Evolutionary conservation across 2,329 filamentous ascomycete genomes (phyloP).

Genomic region (Penicillium sp.): DNA sequence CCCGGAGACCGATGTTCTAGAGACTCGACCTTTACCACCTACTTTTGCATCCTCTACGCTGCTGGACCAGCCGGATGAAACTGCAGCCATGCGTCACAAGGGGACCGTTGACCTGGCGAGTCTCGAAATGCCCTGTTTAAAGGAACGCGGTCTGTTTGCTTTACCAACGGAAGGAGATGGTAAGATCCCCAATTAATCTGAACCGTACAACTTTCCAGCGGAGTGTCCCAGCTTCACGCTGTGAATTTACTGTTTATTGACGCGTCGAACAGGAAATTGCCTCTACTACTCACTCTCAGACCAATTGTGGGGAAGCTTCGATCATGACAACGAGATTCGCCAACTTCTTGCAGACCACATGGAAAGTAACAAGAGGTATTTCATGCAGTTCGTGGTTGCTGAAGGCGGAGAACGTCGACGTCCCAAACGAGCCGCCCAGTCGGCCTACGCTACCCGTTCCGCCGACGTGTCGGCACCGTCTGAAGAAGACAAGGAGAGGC

Average conservation of each 20-base stretch:
- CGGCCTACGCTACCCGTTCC: slow-evolving; percentile 46
- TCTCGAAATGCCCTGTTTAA: slow-evolving; percentile 48
- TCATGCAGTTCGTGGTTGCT: slow-evolving; percentile 61
- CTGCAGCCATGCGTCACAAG: slow-evolving; percentile 10
- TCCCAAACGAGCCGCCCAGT: slow-evolving; percentile 52
- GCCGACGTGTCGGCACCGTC: slow-evolving; percentile 45
- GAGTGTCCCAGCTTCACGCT: slow-evolving; percentile 1
- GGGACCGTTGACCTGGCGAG: slow-evolving; percentile 25
- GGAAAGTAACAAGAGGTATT: slow-evolving; percentile 58
- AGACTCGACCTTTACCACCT: slow-evolving; percentile 5
- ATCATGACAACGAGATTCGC: slow-evolving; percentile 59
- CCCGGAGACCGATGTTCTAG: slow-evolving; percentile 14
- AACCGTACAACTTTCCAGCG: background rate
- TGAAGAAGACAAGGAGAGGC: slow-evolving; percentile 55
- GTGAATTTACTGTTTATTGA: slow-evolving; percentile 16
- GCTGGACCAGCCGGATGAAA: slow-evolving; percentile 16
- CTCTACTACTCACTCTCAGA: slow-evolving; percentile 67
- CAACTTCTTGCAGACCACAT: slow-evolving; percentile 61
- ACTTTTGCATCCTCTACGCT: slow-evolving; percentile 2
- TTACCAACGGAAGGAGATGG: slow-evolving; percentile 61
- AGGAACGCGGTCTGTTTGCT: slow-evolving; percentile 58
- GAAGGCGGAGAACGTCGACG: slow-evolving; percentile 58
- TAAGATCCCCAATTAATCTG: slow-evolving; percentile 39
- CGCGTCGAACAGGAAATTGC: slow-evolving; percentile 59
- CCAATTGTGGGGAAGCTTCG: slow-evolving; percentile 62